These are phyloP conservation scores for Thermochaetoides thermophila DNA, from an alignment of 495 filamentous ascomycete species.

Conservation along the genomic window DNA sequence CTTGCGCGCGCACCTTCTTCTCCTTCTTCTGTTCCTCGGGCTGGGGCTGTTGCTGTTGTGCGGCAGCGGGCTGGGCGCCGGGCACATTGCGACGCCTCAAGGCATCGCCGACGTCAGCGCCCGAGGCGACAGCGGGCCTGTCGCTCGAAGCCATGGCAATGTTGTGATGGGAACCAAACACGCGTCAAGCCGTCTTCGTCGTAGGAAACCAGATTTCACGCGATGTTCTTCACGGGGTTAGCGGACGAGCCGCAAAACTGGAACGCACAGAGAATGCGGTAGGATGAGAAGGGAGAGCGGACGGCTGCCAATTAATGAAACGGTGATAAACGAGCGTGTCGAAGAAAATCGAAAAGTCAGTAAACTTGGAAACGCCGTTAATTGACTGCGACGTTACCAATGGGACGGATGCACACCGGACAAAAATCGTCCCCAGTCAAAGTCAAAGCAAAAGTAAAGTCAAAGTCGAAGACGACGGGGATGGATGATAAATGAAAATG, in stretches of 20 bases:
- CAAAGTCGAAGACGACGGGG: conserved; percentile 7
- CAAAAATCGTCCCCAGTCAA: conserved; percentile 9
- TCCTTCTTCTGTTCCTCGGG: conserved; percentile 52
- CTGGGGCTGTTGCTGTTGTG: conserved; percentile 23
- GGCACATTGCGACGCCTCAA: conserved; percentile 62
- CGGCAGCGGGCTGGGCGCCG: conserved; percentile 21
- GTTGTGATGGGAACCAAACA: background rate
- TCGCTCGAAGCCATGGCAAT: conserved; percentile 33
- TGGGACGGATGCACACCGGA: conserved; percentile 7
- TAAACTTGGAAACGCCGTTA: conserved; percentile 5
- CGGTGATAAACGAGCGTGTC: conserved; percentile 16
- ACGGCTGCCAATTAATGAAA: conserved; percentile 10
- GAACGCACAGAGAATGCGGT: too few relatives aligned
- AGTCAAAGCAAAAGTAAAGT: conserved; percentile 9
- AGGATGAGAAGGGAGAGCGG: too few relatives aligned
- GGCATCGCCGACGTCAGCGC: conserved; percentile 50
- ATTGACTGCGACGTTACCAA: conserved; percentile 6
- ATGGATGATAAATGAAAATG: conserved; percentile 8
- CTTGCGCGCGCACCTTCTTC: conserved; percentile 37
- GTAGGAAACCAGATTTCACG: too few relatives aligned
- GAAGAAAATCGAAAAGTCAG: conserved; percentile 8
- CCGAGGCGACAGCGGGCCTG: conserved; percentile 45
- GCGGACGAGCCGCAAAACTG: conserved; percentile 1
- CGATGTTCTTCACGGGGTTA: conserved; percentile 6
- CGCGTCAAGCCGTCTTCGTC: too few relatives aligned